Evolutionary conservation across 176 grass and related monocot species (phyloP).

Genomic region (Bromus sterilis): DNA sequence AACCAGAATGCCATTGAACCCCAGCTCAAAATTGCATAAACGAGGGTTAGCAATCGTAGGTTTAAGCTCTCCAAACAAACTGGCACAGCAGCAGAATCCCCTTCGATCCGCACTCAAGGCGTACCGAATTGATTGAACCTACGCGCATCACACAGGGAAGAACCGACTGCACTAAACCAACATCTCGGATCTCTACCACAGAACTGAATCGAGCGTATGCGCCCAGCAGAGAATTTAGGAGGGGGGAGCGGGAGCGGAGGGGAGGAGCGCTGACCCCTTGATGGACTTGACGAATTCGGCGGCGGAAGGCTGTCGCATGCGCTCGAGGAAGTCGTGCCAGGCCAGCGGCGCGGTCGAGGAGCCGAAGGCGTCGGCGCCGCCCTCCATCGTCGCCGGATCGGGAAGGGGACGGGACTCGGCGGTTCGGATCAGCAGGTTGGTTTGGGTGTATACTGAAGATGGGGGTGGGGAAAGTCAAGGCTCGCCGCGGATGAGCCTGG

Average conservation of each 20-base stretch:
- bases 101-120: background rate
- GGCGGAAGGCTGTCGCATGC: constrained; percentile 96
- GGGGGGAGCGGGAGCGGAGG: background rate
- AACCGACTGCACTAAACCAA: background rate
- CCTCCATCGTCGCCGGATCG: constrained; percentile 62
- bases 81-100: background rate
- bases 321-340: constrained; percentile 97
- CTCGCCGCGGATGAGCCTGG: constrained; percentile 19
- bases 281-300: constrained; percentile 95
- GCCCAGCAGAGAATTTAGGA: background rate
- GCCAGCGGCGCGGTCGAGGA: constrained; percentile 72
- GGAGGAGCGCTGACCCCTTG: constrained; percentile 46
- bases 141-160: background rate
- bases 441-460: background rate
- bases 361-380: constrained; percentile 57
- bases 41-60: background rate
- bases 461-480: constrained; percentile 9
- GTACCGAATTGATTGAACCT: background rate
- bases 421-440: constrained; percentile 6
- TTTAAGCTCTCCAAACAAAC: background rate
- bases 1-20: background rate
- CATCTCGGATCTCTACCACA: constrained; percentile 9
- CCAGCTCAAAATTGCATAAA: background rate
- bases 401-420: background rate
- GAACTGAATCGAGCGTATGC: background rate